Conservation (phyloP, 2,329 filamentous ascomycete species). For the Sclerotinia sclerotiorum region DNA sequence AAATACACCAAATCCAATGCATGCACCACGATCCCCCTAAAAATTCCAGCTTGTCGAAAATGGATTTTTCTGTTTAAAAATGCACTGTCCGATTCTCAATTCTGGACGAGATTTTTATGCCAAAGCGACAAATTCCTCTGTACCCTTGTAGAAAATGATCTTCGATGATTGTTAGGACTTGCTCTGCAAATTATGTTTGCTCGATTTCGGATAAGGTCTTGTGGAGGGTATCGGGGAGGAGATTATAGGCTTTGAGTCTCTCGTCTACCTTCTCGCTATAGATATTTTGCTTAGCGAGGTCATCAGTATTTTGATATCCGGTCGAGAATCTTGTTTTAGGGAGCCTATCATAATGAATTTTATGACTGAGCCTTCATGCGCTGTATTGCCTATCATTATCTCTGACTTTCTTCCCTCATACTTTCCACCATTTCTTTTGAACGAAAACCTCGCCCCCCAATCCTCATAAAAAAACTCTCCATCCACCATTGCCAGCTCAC, state of each 20-base stretch:
- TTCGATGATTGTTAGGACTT: neutral
- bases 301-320: neutral
- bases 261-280: neutral
- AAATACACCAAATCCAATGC: conserved; percentile 25
- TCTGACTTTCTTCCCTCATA: neutral
- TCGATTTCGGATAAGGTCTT: too few species aligned
- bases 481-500: neutral
- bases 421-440: neutral
- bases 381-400: neutral
- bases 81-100: conserved; percentile 17
- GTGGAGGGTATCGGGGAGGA: neutral
- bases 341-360: neutral
- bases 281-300: neutral
- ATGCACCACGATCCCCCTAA: neutral
- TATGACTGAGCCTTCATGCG: neutral
- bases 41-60: neutral
- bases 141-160: conserved; percentile 7
- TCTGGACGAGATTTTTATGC: neutral
- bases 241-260: neutral
- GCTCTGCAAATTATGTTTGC: neutral
- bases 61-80: conserved; percentile 21
- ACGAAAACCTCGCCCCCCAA: conserved; percentile 1
- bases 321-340: neutral
- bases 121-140: neutral
- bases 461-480: neutral